Conservation (phyloP, 176 grass and related monocot genomes). For the Triticum turgidum region DNA sequence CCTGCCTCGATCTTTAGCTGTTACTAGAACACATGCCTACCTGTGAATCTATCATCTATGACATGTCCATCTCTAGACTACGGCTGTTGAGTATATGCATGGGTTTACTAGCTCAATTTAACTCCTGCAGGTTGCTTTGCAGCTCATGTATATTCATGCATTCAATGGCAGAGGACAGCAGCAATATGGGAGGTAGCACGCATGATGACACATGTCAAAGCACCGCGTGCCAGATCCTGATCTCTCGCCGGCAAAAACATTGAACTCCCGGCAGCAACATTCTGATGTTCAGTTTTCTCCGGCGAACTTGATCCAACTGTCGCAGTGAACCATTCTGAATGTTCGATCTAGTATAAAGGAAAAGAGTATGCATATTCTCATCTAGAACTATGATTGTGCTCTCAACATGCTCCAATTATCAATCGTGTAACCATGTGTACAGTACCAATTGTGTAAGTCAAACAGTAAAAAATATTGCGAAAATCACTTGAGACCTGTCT, state of each 20-base stretch:
- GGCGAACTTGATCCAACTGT: background rate
- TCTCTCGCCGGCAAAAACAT: constrained; percentile 17
- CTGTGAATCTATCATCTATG: background rate
- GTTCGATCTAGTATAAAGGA: background rate
- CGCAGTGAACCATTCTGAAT: background rate
- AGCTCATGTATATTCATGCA: background rate
- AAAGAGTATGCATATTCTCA: too few relatives aligned
- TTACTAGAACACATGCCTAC: too few relatives aligned
- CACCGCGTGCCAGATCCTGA: background rate
- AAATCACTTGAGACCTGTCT: background rate
- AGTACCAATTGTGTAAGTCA: background rate
- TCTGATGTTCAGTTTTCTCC: background rate
- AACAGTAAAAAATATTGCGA: background rate
- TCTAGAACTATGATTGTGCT: background rate
- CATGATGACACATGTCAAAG: background rate
- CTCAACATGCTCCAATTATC: background rate
- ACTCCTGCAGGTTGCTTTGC: background rate
- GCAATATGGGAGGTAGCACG: background rate
- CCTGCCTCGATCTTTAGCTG: too few relatives aligned
- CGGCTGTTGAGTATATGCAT: background rate
- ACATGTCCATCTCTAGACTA: background rate
- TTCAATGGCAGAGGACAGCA: constrained; percentile 6
- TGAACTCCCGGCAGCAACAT: background rate
- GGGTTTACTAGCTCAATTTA: background rate
- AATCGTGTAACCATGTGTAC: background rate